Percentiles rank a stretch among this genome's conserved stretches.
These are phyloP conservation scores for Tirmania nivea DNA, from an alignment of 495 filamentous ascomycete species.

Conservation along the genomic window DNA sequence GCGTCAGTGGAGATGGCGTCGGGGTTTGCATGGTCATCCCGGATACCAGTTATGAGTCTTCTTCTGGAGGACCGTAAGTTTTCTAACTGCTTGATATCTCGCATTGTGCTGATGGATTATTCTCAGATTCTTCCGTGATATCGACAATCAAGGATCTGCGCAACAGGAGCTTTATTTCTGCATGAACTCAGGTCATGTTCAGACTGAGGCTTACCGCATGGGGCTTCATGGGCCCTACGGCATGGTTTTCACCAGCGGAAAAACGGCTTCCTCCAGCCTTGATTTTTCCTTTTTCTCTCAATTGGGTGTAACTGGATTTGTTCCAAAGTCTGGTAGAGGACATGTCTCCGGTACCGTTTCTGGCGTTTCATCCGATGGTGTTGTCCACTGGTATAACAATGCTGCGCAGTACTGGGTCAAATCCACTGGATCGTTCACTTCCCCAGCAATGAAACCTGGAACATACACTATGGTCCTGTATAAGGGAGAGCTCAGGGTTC, in stretches of 20 bases:
- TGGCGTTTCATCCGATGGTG: slow-evolving; percentile 29
- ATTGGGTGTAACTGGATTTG: slow-evolving; percentile 35
- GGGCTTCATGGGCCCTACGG: slow-evolving; percentile 48
- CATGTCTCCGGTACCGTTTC: slow-evolving; percentile 33
- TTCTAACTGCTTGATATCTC: neutral
- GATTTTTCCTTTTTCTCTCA: slow-evolving; percentile 39
- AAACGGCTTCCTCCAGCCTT: slow-evolving; percentile 28
- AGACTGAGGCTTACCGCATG: slow-evolving; percentile 39
- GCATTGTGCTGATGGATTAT: neutral
- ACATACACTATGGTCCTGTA: slow-evolving; percentile 47
- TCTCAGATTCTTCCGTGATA: slow-evolving; percentile 35
- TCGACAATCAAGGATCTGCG: slow-evolving; percentile 40
- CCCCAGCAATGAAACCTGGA: slow-evolving; percentile 44
- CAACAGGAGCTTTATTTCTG: slow-evolving; percentile 44
- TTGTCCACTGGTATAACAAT: slow-evolving; percentile 44
- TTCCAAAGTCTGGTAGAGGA: slow-evolving; percentile 31
- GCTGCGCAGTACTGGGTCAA: slow-evolving; percentile 42
- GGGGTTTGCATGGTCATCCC: slow-evolving; percentile 31
- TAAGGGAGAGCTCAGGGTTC: slow-evolving; percentile 37
- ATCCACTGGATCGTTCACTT: slow-evolving; percentile 34
- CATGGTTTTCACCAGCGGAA: slow-evolving; percentile 37
- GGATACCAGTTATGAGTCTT: slow-evolving; percentile 24
- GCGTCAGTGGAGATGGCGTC: slow-evolving; percentile 27
- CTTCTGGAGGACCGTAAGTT: slow-evolving; percentile 28
- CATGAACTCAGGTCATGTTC: slow-evolving; percentile 43